Conservation (phyloP, 139 green algal genomes). For the Gonium pectorale region DNA sequence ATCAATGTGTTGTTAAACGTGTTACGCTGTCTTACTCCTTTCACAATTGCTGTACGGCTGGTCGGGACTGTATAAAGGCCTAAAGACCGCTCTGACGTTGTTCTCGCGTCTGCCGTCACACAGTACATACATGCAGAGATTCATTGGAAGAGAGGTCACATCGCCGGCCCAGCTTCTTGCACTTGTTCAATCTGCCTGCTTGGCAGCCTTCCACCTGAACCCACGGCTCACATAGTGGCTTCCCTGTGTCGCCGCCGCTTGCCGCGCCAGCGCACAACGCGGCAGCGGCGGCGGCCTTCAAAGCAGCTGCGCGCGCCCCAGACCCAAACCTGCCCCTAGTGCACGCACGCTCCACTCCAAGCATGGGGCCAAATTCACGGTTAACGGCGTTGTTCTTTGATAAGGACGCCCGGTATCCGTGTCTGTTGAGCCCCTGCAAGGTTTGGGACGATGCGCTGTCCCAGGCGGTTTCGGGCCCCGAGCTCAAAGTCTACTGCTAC, state of each 20-base stretch:
- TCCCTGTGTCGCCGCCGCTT: slow-evolving; percentile 12
- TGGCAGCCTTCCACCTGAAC: no score
- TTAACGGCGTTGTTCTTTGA: slow-evolving; percentile 46
- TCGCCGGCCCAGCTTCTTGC: no score
- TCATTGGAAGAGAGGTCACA: no score
- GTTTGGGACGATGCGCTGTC: slow-evolving; percentile 29
- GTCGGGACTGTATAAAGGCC: no score
- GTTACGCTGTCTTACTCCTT: no score
- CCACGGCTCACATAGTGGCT: not conserved
- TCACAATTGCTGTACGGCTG: no score
- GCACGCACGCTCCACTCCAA: slow-evolving; percentile 5
- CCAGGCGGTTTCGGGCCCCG: slow-evolving; percentile 31
- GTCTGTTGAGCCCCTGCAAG: slow-evolving; percentile 28
- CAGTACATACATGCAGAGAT: no score
- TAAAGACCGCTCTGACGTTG: no score
- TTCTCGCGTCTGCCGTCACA: no score
- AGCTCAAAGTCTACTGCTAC: slow-evolving; percentile 49
- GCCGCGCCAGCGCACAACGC: not conserved
- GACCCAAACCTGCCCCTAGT: slow-evolving; percentile 12
- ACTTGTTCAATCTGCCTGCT: no score
- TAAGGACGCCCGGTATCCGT: slow-evolving; percentile 46
- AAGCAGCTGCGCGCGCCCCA: slow-evolving; percentile 8
- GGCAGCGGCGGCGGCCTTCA: slow-evolving; percentile 20
- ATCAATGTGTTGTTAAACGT: no score
- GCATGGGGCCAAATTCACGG: no score